phyloP scores from a whole-genome alignment of 2,329 filamentous ascomycete species.

The Colletotrichum phormii region DNA sequence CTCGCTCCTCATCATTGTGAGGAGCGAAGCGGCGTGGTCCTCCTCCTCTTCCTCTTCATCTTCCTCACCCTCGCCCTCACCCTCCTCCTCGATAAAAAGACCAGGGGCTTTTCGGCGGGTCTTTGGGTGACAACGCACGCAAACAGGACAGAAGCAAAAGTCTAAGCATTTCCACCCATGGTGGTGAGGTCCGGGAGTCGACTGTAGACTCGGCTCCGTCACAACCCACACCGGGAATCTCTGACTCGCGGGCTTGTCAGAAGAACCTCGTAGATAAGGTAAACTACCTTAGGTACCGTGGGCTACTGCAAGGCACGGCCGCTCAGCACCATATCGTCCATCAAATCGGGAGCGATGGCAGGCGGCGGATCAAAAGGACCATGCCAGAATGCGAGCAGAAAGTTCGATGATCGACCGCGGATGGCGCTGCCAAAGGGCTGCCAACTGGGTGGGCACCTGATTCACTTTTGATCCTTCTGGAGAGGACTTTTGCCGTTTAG shows the following conservation, averaged over 20 bases:
- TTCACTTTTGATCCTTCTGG: not conserved
- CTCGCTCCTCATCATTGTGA: not conserved
- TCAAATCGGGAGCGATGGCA: not conserved
- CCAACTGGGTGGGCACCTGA: too few species aligned
- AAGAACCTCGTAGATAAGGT: not conserved
- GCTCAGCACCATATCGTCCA: too few species aligned
- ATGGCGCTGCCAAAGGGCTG: not conserved
- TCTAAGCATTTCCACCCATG: not conserved
- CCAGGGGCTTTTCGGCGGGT: not conserved
- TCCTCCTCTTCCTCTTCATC: not conserved
- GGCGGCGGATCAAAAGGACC: not conserved
- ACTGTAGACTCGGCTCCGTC: not conserved
- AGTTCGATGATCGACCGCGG: not conserved
- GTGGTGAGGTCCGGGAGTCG: not conserved
- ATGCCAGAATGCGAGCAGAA: not conserved
- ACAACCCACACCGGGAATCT: not conserved
- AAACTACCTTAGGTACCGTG: not conserved
- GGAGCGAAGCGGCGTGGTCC: not conserved
- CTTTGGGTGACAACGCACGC: not conserved
- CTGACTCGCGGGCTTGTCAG: not conserved
- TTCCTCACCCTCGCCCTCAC: constrained; percentile 1
- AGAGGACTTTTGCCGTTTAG: not conserved
- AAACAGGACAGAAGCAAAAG: not conserved
- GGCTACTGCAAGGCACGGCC: constrained; percentile 8
- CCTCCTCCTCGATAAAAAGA: not conserved